phyloP scores from a whole-genome alignment of 352 stramenopile genomes.

The Pythium phragmiticola region DNA sequence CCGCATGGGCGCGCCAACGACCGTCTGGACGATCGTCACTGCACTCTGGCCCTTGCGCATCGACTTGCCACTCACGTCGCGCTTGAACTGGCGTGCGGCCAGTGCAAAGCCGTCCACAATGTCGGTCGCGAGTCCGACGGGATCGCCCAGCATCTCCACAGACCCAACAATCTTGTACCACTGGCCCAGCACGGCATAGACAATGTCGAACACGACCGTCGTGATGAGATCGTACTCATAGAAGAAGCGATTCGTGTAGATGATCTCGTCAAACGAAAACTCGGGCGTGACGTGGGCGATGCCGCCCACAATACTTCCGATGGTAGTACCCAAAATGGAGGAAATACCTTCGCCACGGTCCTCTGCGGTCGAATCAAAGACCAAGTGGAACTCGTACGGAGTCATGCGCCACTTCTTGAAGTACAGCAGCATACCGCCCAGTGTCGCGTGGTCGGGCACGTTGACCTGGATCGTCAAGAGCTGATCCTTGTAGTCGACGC shows the following conservation, averaged over 20 bases:
- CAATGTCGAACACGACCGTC: conserved; percentile 70
- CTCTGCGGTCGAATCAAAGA: conserved; percentile 84
- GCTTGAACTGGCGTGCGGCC: conserved; percentile 76
- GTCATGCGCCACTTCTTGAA: conserved; percentile 80
- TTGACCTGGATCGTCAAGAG: conserved; percentile 51
- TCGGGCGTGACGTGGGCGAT: conserved; percentile 85
- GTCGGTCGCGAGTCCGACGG: conserved; percentile 78
- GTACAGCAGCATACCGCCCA: conserved; percentile 72
- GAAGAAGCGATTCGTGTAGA: conserved; percentile 80
- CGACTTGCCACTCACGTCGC: conserved; percentile 75
- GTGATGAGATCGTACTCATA: conserved; percentile 84
- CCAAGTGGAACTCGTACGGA: conserved; percentile 69
- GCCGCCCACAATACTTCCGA: conserved; percentile 86
- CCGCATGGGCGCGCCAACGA: conserved; percentile 70
- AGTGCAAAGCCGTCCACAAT: conserved; percentile 85
- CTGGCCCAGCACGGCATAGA: conserved; percentile 71
- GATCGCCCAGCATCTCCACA: conserved; percentile 82
- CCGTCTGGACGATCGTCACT: conserved; percentile 75
- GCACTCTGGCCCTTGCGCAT: conserved; percentile 80
- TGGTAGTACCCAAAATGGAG: conserved; percentile 72
- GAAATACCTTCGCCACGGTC: conserved; percentile 78
- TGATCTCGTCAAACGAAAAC: conserved; percentile 74
- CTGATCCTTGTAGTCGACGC: conserved; percentile 58
- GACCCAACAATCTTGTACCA: conserved; percentile 90
- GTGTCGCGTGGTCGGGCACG: conserved; percentile 47